phyloP scores from a whole-genome alignment of 2,329 filamentous ascomycete genomes.

The Metarhizium brunneum region DNA sequence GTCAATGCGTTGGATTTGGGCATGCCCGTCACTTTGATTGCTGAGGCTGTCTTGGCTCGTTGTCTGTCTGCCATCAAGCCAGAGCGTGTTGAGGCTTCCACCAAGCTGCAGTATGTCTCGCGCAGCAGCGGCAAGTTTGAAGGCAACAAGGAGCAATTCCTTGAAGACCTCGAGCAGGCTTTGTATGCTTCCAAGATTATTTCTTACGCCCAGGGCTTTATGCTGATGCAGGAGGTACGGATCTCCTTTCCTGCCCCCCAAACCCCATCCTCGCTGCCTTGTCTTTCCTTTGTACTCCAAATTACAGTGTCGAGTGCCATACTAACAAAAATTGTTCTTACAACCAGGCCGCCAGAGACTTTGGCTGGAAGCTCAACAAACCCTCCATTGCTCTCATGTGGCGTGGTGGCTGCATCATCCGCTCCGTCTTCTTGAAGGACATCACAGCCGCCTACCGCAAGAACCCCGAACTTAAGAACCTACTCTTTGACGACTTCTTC shows the following conservation, averaged over 20 bases:
- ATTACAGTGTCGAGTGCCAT: neutral
- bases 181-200: constrained; percentile 99
- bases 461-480: constrained; percentile 91
- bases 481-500: constrained; percentile 99
- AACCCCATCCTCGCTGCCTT: no score
- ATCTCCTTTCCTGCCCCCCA: neutral
- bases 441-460: constrained; percentile 95
- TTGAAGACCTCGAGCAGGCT: constrained; percentile 96
- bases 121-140: constrained; percentile 65
- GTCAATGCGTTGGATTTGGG: constrained; percentile 98
- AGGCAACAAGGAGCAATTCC: constrained; percentile 86
- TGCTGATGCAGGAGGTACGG: constrained; percentile 95
- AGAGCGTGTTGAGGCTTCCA: constrained; percentile 77
- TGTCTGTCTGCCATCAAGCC: constrained; percentile 92
- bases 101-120: constrained; percentile 64
- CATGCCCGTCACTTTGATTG: constrained; percentile 97
- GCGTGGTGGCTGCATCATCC: constrained; percentile 99
- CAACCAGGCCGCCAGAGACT: constrained; percentile 79
- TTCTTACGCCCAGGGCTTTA: constrained; percentile 98
- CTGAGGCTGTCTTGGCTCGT: constrained; percentile 90
- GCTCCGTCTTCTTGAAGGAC: constrained; percentile 99
- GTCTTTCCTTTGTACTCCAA: neutral
- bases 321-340: neutral
- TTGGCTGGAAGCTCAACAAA: constrained; percentile 99
- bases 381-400: constrained; percentile 99